Evolutionary conservation across 2,329 filamentous ascomycete genomes (phyloP).

Genomic region (Cercospora sp.): DNA sequence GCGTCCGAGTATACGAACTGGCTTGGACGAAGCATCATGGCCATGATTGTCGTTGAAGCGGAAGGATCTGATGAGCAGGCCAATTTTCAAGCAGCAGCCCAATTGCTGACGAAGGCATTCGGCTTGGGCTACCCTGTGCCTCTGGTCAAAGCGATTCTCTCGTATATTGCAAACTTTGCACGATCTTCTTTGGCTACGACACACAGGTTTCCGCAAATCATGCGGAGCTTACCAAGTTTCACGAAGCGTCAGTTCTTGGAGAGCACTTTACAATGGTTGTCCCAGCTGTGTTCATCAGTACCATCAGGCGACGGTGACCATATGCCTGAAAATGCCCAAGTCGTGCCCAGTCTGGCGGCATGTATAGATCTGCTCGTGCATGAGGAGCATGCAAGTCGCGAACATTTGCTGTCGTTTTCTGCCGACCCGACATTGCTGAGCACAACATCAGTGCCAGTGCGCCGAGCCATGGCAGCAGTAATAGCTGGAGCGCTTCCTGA

Average conservation of each 20-base stretch:
- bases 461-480: slow-evolving; percentile 34
- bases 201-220: slow-evolving; percentile 11
- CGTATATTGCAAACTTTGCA: neutral
- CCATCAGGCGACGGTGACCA: neutral
- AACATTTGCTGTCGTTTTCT: slow-evolving; percentile 29
- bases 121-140: slow-evolving; percentile 65
- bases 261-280: slow-evolving; percentile 37
- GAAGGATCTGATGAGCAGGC: neutral
- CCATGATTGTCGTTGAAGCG: neutral
- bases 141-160: slow-evolving; percentile 23
- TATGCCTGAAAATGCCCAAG: neutral
- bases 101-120: slow-evolving; percentile 60
- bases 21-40: slow-evolving; percentile 65
- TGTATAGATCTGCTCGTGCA: slow-evolving; percentile 23
- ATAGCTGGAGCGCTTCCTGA: slow-evolving; percentile 28
- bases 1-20: slow-evolving; percentile 67
- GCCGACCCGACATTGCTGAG: slow-evolving; percentile 28
- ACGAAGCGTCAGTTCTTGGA: slow-evolving; percentile 47
- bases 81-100: slow-evolving; percentile 41
- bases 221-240: slow-evolving; percentile 21
- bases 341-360: slow-evolving; percentile 17
- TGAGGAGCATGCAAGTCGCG: slow-evolving; percentile 19
- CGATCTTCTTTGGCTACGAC: neutral
- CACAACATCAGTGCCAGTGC: slow-evolving; percentile 26
- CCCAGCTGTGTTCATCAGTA: slow-evolving; percentile 6